A percentile compares a stretch with the other conserved stretches of the same genome.
Conservation (phyloP, 169 alveolate genomes). For the Eimeria praecox region DNA sequence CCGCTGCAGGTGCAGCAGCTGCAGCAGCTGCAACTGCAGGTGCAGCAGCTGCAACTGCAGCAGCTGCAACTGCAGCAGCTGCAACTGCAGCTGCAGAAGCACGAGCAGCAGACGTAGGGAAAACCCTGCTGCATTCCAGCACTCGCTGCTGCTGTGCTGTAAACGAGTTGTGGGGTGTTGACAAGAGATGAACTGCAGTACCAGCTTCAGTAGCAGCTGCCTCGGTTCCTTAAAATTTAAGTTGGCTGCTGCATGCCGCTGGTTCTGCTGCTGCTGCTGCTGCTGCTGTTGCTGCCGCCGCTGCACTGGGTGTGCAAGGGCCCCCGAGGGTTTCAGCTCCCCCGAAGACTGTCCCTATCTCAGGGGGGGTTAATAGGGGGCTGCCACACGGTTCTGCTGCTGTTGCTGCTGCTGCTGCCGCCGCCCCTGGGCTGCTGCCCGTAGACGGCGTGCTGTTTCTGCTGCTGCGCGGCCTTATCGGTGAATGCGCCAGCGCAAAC, state of each 20-base stretch:
- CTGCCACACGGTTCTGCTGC: slow-evolving; percentile 10
- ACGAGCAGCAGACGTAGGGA: not conserved
- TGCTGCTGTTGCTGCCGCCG: not conserved
- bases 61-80: too few relatives aligned
- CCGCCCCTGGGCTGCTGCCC: not conserved
- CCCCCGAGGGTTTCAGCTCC: slow-evolving; percentile 9
- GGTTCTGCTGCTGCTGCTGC: slow-evolving; percentile 5
- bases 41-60: not conserved
- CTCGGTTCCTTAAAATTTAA: not conserved
- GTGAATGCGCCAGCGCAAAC: slow-evolving; percentile 58
- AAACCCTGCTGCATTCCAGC: not conserved
- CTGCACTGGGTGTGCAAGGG: not conserved
- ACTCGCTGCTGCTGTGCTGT: slow-evolving; percentile 2
- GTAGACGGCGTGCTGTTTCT: slow-evolving; percentile 39
- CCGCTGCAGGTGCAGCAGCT: not conserved
- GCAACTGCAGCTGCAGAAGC: not conserved
- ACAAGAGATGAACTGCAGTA: not conserved
- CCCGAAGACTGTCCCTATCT: slow-evolving; percentile 38
- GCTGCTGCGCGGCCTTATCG: slow-evolving; percentile 50
- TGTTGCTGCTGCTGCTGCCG: slow-evolving; percentile 30
- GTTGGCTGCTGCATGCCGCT: slow-evolving; percentile 20
- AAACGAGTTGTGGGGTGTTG: not conserved
- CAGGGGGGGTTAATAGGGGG: not conserved
- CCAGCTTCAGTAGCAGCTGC: not conserved
- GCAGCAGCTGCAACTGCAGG: not conserved